Evolutionary conservation across 352 stramenopile species (phyloP), one percentile per base, ranked within the genome.

Genomic region (Globisporangium canariense): DNA sequence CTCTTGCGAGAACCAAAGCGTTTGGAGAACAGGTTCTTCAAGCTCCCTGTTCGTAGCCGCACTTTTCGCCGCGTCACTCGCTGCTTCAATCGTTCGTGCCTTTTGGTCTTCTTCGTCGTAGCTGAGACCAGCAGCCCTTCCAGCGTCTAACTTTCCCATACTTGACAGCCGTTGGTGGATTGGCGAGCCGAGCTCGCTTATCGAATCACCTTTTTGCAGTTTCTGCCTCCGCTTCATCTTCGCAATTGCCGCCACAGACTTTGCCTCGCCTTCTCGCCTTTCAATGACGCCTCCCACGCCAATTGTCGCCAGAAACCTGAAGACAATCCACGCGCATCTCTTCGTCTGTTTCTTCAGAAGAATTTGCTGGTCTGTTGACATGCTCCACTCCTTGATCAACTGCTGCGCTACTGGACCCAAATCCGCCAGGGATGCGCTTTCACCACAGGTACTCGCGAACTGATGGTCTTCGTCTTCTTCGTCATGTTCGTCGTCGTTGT

Each of bases 1-100:
- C 59, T 96, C 88, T 66, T 83, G 90, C 8, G 86, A 92, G 43
- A 96, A 96, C 88, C 88, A 96, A 22, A 96, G 76, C 16, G 75
- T 92, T 60, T 94, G 86, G 3, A 91, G 72, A 36, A 82, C 78
- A 4, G 86, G 84, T 28, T 93, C 79, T 65, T 93, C 78, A 2
- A 94, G 66, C 13, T 90, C 73, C 49, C 83, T 66, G 58, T 88
- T 90, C 18, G 79, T 88, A 34, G 85, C 88, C 11, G 88, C 88
- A 45, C 64, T 82, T 41, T 94, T 94, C 6, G 88, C 88, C 6
- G 76, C 88, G 57, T 94, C 86, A 59, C 86, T 94, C 0, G 84
- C 84, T 58, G 82, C 79, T 73, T 96, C 85, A 34, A 81, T 83
- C 40, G 71, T 81, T n/a, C 81, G 78, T 11, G 72, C 57, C 58